These are phyloP conservation scores for Penicillium carneum DNA, from an alignment of 2,329 filamentous ascomycete genomes.

Conservation along the genomic window DNA sequence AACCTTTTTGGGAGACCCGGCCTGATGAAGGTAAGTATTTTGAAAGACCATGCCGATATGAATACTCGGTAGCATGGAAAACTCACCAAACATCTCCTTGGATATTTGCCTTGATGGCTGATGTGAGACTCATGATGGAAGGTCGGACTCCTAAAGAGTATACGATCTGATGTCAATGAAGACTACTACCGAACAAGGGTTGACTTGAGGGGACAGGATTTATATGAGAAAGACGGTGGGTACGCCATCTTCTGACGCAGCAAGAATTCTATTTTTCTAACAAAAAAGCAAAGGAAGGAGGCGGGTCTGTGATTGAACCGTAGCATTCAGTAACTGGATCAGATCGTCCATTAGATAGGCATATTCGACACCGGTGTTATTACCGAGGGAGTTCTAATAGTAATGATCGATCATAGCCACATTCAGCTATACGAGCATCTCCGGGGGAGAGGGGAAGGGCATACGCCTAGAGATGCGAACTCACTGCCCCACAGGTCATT, in stretches of 20 bases:
- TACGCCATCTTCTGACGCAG: neutral
- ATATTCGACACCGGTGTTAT: neutral
- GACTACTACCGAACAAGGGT: neutral
- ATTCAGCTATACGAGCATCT: neutral
- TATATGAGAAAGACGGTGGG: constrained; percentile 7
- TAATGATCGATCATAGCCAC: neutral
- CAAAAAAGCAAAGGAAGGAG: neutral
- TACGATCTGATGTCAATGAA: neutral
- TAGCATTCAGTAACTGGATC: neutral
- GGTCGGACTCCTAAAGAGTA: neutral
- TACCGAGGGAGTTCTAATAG: neutral
- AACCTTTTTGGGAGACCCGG: constrained; percentile 17
- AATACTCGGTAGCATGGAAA: neutral
- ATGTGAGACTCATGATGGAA: constrained; percentile 15
- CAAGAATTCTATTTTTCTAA: neutral
- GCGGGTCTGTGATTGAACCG: constrained; percentile 3
- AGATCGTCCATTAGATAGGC: constrained; percentile 4
- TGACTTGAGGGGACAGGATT: neutral
- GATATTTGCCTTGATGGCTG: constrained; percentile 20
- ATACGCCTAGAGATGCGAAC: neutral
- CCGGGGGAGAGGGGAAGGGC: neutral
- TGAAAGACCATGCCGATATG: neutral
- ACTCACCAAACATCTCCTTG: constrained; percentile 30
- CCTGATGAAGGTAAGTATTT: neutral
- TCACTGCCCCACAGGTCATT: neutral